phyloP scores from a whole-genome alignment of 225 moss, liverwort and hornwort species.

The Marchantia polymorpha region DNA sequence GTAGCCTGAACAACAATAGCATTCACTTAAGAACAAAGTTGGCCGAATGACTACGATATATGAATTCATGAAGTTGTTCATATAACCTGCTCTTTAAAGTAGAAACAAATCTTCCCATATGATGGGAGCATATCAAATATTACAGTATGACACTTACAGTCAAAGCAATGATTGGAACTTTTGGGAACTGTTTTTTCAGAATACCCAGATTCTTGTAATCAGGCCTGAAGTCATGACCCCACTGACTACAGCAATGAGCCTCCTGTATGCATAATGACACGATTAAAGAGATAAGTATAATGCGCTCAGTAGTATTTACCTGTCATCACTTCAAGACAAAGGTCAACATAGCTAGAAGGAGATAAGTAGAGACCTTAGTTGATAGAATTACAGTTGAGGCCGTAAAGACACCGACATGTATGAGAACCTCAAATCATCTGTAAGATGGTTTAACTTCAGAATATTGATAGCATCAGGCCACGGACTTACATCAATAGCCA shows the following conservation, averaged over 20 bases:
- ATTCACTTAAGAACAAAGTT: neutral
- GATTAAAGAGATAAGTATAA: neutral
- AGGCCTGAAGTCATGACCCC: constrained; percentile 99
- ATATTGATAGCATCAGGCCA: neutral
- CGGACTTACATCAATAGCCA: constrained; percentile 89
- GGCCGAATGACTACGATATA: neutral
- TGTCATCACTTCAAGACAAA: too few relatives aligned
- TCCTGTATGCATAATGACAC: constrained; percentile 54
- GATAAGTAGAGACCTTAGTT: neutral
- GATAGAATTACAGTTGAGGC: neutral
- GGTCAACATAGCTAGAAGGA: too few relatives aligned
- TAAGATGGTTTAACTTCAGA: too few relatives aligned
- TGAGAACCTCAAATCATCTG: too few relatives aligned
- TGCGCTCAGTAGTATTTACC: too few relatives aligned
- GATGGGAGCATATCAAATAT: neutral
- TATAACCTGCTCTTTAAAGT: neutral
- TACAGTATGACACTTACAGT: constrained; percentile 60
- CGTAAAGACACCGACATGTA: neutral
- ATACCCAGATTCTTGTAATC: constrained; percentile 93
- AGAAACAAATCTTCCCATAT: neutral
- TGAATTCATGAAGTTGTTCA: neutral
- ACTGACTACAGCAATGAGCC: constrained; percentile 99
- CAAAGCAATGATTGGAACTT: constrained; percentile 90
- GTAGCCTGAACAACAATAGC: constrained; percentile 60
- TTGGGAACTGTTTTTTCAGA: constrained; percentile 93